These are phyloP conservation scores for Diplodia seriata DNA, from an alignment of 2,329 filamentous ascomycete species.

Conservation along the genomic window DNA sequence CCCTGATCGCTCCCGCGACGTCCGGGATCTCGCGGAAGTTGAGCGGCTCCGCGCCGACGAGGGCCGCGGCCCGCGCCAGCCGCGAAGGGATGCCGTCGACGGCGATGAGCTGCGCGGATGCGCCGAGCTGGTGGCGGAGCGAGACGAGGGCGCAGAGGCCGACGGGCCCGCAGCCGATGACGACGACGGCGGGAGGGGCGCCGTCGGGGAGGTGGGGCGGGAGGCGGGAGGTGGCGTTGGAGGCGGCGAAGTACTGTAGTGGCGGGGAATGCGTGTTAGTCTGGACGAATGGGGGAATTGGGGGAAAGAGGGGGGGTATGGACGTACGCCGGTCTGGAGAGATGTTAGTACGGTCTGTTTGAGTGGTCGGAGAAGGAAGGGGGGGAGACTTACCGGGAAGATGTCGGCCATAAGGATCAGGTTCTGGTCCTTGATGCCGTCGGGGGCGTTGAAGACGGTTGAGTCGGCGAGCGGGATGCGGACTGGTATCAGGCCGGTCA, in stretches of 20 bases:
- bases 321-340: slow-evolving; percentile 23
- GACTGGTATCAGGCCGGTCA: slow-evolving; percentile 35
- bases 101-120: slow-evolving; percentile 77
- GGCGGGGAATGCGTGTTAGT: background rate
- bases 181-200: slow-evolving; percentile 67
- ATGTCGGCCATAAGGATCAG: slow-evolving; percentile 92
- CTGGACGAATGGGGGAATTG: too few species aligned
- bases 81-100: slow-evolving; percentile 79
- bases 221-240: slow-evolving; percentile 74
- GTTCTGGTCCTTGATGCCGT: slow-evolving; percentile 73
- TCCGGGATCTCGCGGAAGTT: slow-evolving; percentile 73
- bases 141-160: slow-evolving; percentile 84
- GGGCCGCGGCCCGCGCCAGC: slow-evolving; percentile 71
- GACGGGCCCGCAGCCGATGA: slow-evolving; percentile 81
- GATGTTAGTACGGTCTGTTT: background rate
- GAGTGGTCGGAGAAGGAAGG: too few species aligned
- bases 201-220: slow-evolving; percentile 60
- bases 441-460: slow-evolving; percentile 75
- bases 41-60: slow-evolving; percentile 78
- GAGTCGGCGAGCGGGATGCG: slow-evolving; percentile 81
- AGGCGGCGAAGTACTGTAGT: slow-evolving; percentile 72
- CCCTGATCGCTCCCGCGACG: slow-evolving; percentile 72
- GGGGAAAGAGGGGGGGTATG: too few species aligned
- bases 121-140: slow-evolving; percentile 68
- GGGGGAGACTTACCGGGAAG: slow-evolving; percentile 70